Percentiles rank a stretch among this genome's conserved stretches.
Conservation (phyloP, 1,284 basidiomycete species). For the Exobasidium cylindrosporum region DNA sequence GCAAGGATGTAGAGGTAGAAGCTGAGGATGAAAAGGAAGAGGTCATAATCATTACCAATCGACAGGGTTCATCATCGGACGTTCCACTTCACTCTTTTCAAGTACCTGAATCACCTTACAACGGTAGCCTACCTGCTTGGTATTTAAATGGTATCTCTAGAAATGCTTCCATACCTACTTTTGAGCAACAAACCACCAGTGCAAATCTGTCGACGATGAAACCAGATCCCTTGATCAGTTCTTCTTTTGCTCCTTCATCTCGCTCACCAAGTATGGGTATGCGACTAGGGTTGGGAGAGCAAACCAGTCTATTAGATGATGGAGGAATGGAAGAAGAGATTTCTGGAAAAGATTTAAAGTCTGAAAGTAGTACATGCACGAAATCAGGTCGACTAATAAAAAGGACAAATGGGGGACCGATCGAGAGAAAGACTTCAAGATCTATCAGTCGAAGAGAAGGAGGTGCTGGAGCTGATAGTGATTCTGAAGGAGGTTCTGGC, state of each 20-base stretch:
- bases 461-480: too few species aligned
- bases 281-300: background rate
- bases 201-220: background rate
- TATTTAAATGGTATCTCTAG: too few species aligned
- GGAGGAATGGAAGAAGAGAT: conserved; percentile 1
- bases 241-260: background rate
- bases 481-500: too few species aligned
- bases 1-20: too few species aligned
- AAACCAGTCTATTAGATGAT: background rate
- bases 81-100: too few species aligned
- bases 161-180: background rate
- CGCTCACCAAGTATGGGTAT: background rate
- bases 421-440: too few species aligned
- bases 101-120: too few species aligned
- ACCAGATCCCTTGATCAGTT: background rate
- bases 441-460: too few species aligned
- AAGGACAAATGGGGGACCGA: background rate
- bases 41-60: too few species aligned
- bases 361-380: background rate
- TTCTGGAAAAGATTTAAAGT: background rate
- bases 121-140: background rate
- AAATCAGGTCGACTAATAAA: background rate
- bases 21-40: too few species aligned
- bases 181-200: background rate
- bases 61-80: too few species aligned